These are phyloP conservation scores for Solanum hybrid DNA, from an alignment of 305 asterid species.

Conservation along the genomic window DNA sequence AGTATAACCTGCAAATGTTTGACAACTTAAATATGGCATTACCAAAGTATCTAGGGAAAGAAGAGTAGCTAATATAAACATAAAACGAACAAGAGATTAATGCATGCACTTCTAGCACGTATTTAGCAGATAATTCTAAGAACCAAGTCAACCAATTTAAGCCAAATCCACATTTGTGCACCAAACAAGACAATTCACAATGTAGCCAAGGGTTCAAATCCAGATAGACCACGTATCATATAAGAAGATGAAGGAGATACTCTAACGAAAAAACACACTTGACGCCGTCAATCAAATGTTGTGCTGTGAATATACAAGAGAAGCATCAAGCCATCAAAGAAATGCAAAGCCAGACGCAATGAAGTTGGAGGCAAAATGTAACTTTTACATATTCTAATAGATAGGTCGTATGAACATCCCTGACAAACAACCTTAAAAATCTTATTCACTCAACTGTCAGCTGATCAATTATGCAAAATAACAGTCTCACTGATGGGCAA, in stretches of 20 bases:
- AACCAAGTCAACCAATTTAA: background rate
- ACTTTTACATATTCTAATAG: background rate
- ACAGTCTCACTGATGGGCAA: background rate
- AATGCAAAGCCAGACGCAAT: background rate
- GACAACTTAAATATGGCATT: slow-evolving; percentile 6
- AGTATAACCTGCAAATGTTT: slow-evolving; percentile 53
- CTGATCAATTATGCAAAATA: background rate
- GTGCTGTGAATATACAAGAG: background rate
- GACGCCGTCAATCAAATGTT: background rate
- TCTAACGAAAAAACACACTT: background rate
- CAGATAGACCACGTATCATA: background rate
- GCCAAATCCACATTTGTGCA: background rate
- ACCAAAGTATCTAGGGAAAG: background rate
- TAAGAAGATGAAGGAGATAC: background rate
- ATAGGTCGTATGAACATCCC: background rate
- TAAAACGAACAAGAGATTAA: background rate
- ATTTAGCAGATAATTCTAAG: background rate
- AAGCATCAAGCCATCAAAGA: background rate
- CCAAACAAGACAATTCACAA: background rate
- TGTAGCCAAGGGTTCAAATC: background rate
- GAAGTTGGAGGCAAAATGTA: background rate
- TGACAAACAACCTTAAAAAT: background rate
- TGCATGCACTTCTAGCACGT: background rate
- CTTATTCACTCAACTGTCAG: background rate
- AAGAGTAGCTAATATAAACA: background rate